Conservation (phyloP, 2,329 filamentous ascomycete genomes). For the Aspergillus vadensis region DNA sequence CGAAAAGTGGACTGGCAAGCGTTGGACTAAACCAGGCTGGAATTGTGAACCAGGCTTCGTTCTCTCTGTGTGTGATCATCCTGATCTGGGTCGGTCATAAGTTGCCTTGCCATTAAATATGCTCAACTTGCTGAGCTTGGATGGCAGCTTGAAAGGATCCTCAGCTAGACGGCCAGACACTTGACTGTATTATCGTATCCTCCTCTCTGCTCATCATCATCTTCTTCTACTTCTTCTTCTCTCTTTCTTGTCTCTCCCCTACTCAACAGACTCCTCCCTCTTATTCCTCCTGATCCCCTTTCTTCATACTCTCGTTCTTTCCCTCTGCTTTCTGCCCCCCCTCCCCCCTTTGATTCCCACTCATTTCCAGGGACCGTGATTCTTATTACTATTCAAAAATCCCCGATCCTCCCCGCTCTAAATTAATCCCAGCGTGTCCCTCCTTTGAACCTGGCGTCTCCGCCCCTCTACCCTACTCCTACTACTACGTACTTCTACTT, state of each 20-base stretch:
- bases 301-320: slow-evolving; percentile 17
- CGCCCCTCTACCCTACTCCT: not conserved
- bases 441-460: not conserved
- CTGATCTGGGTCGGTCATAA: slow-evolving; percentile 4
- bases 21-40: not conserved
- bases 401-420: not conserved
- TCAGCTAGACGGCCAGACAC: slow-evolving; percentile 1
- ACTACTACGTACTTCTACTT: not conserved
- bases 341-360: not conserved
- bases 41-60: not conserved
- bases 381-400: not conserved
- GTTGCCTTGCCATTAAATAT: not conserved
- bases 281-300: slow-evolving; percentile 25
- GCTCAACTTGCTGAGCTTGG: not conserved
- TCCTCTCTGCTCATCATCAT: slow-evolving; percentile 1
- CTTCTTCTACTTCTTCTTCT: slow-evolving; percentile 8
- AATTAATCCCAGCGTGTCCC: not conserved
- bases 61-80: slow-evolving; percentile 1
- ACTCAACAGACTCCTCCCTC: not conserved
- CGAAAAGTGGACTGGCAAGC: not conserved
- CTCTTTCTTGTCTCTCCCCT: too few relatives aligned
- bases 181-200: not conserved
- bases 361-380: not conserved
- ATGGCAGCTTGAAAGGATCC: slow-evolving; percentile 10
- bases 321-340: slow-evolving; percentile 1